phyloP scores from a whole-genome alignment of 2,329 filamentous ascomycete genomes.

The Colletotrichum cuscutae region DNA sequence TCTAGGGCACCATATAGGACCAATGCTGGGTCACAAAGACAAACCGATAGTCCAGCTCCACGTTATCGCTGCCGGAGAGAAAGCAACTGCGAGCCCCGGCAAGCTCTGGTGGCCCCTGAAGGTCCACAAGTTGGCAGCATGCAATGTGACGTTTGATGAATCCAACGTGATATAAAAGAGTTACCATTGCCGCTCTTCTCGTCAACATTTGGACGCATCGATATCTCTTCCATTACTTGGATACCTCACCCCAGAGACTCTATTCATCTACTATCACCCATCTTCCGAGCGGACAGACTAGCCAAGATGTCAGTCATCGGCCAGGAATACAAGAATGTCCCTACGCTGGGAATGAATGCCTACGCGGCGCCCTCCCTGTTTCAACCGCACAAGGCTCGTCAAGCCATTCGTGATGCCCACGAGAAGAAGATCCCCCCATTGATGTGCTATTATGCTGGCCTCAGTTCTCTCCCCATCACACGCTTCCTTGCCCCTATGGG shows the following conservation, averaged over 20 bases:
- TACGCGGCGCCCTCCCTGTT: constrained; percentile 57
- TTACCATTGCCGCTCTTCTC: not conserved
- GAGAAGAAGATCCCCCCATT: constrained; percentile 55
- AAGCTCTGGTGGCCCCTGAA: not conserved
- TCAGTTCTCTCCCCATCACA: constrained; percentile 51
- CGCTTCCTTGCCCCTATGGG: constrained; percentile 54
- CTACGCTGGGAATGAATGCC: constrained; percentile 45
- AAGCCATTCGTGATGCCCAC: constrained; percentile 58
- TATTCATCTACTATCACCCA: not conserved
- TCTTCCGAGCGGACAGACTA: not conserved
- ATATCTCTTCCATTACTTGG: not conserved
- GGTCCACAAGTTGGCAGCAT: constrained; percentile 1
- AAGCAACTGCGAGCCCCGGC: not conserved
- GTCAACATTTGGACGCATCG: not conserved
- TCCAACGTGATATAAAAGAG: constrained; percentile 8
- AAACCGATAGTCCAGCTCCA: not conserved
- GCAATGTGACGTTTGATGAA: constrained; percentile 8
- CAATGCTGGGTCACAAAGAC: not conserved
- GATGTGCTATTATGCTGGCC: constrained; percentile 53
- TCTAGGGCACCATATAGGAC: not conserved
- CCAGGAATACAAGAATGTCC: constrained; percentile 32
- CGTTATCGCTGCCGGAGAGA: not conserved
- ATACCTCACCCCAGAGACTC: not conserved
- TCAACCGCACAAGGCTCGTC: constrained; percentile 56
- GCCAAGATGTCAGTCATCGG: constrained; percentile 25